Conservation (phyloP, 2,329 filamentous ascomycete species). For the Penicillium sp. region DNA sequence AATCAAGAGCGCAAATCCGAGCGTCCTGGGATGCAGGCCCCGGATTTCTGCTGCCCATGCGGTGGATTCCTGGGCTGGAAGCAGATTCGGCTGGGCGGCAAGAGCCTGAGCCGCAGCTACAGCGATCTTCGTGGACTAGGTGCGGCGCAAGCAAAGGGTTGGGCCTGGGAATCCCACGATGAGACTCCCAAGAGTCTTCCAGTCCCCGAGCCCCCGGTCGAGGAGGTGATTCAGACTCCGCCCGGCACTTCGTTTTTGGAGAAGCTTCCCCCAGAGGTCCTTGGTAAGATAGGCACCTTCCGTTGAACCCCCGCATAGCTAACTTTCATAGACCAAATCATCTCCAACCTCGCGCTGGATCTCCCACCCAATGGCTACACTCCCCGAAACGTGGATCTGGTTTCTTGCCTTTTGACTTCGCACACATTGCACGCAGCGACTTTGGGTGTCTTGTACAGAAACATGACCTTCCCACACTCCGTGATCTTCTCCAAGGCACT, state of each 20-base stretch:
- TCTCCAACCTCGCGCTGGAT: conserved; percentile 73
- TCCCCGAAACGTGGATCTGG: conserved; percentile 75
- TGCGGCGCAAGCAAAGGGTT: conserved; percentile 39
- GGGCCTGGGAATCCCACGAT: conserved; percentile 44
- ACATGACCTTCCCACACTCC: conserved; percentile 81
- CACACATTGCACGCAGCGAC: conserved; percentile 72
- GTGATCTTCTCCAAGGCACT: conserved; percentile 81
- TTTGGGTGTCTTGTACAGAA: conserved; percentile 72
- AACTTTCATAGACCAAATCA: conserved; percentile 63
- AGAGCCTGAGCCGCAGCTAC: conserved; percentile 48
- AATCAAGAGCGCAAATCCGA: conserved; percentile 23
- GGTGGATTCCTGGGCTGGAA: conserved; percentile 50
- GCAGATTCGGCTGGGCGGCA: conserved; percentile 47
- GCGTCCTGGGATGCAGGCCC: conserved; percentile 35
- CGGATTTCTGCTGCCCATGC: conserved; percentile 50
- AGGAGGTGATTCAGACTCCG: conserved; percentile 26
- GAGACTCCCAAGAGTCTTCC: conserved; percentile 22
- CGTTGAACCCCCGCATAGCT: conserved; percentile 3
- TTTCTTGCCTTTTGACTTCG: conserved; percentile 76
- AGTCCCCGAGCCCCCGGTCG: conserved; percentile 14
- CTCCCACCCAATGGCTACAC: conserved; percentile 74
- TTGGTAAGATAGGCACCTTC: conserved; percentile 56
- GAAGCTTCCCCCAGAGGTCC: conserved; percentile 68
- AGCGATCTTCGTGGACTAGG: conserved; percentile 43
- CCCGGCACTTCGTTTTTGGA: conserved; percentile 59